phyloP scores from a whole-genome alignment of 129 eudicot genomes.

The Escallonia rubra region DNA sequence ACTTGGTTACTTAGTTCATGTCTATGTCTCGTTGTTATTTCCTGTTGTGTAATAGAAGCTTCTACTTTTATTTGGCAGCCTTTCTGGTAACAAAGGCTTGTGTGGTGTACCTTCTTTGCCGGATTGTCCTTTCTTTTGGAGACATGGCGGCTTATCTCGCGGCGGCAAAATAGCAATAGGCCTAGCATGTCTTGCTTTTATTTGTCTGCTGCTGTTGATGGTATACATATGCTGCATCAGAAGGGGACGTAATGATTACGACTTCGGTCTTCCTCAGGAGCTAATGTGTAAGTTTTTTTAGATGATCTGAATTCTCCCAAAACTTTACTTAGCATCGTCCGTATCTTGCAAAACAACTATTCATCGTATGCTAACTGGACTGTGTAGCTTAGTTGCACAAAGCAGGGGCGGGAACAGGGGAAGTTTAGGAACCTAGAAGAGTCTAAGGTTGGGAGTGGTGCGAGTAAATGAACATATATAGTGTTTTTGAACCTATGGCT shows the following conservation, averaged over 20 bases:
- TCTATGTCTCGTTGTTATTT: neutral
- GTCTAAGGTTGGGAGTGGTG: neutral
- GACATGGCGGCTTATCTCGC: slow-evolving; percentile 55
- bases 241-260: slow-evolving; percentile 74
- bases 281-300: slow-evolving; percentile 52
- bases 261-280: slow-evolving; percentile 84
- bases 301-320: no score
- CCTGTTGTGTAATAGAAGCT: neutral
- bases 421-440: no score
- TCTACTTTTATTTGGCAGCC: slow-evolving; percentile 39
- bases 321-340: neutral
- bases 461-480: neutral
- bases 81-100: slow-evolving; percentile 80
- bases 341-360: neutral
- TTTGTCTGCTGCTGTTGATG: slow-evolving; percentile 33
- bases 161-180: slow-evolving; percentile 79
- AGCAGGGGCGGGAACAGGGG: no score
- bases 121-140: slow-evolving; percentile 75
- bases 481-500: neutral
- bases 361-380: no score
- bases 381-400: no score
- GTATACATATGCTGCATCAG: slow-evolving; percentile 46
- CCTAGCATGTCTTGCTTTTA: slow-evolving; percentile 50
- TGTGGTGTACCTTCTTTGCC: slow-evolving; percentile 94
- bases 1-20: neutral